Evolutionary conservation across 345 rosid genomes (phyloP).

Genomic region (Pelargonium nanum): DNA sequence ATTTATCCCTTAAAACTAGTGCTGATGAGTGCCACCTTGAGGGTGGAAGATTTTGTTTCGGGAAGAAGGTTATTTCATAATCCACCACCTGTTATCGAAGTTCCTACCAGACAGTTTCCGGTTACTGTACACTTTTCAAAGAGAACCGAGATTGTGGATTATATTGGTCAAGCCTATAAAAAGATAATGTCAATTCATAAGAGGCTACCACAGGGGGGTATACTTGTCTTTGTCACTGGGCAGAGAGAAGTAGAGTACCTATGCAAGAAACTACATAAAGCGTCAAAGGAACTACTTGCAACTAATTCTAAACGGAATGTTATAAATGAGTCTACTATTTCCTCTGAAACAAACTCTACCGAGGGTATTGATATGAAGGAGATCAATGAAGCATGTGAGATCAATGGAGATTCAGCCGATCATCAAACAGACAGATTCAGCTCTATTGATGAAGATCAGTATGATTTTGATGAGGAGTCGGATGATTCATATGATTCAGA

Average conservation of each 20-base stretch:
- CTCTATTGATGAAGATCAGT: slow-evolving; percentile 43
- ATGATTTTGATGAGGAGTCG: slow-evolving; percentile 36
- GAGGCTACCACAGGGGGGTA: slow-evolving; percentile 77
- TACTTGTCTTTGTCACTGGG: slow-evolving; percentile 89
- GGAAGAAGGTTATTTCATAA: slow-evolving; percentile 52
- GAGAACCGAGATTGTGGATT: slow-evolving; percentile 77
- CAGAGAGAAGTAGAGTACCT: slow-evolving; percentile 86
- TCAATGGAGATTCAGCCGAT: slow-evolving; percentile 20
- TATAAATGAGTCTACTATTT: slow-evolving; percentile 19
- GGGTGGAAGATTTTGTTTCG: slow-evolving; percentile 66
- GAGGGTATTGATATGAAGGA: slow-evolving; percentile 59
- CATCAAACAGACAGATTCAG: slow-evolving; percentile 42
- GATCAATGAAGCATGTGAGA: slow-evolving; percentile 62
- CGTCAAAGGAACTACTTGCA: slow-evolving; percentile 38
- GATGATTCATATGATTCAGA: slow-evolving; percentile 37
- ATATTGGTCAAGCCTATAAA: slow-evolving; percentile 77
- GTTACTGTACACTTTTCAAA: slow-evolving; percentile 72
- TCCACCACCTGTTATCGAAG: slow-evolving; percentile 68
- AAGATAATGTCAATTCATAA: slow-evolving; percentile 79
- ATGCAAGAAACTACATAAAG: slow-evolving; percentile 51
- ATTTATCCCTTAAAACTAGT: slow-evolving; percentile 66
- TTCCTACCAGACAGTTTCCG: slow-evolving; percentile 75
- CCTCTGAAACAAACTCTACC: slow-evolving; percentile 22
- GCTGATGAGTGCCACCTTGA: slow-evolving; percentile 90
- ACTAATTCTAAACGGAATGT: slow-evolving; percentile 19